phyloP scores from a whole-genome alignment of 129 eudicot species.

The Tagetes erecta region DNA sequence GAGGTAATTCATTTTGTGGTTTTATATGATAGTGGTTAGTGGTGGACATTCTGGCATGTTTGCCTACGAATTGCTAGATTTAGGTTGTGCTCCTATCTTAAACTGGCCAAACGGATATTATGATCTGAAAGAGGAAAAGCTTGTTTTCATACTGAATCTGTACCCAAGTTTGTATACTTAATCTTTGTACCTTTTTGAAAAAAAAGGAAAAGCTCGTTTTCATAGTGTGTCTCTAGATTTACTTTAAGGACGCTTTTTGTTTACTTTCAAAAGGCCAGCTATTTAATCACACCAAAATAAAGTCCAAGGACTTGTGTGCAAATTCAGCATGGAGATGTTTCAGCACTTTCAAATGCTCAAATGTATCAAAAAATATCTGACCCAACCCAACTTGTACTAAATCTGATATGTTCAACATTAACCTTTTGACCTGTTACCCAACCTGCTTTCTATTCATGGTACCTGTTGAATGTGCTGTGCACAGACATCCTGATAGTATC shows the following conservation, averaged over 20 bases:
- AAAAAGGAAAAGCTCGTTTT: neutral
- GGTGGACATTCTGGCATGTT: neutral
- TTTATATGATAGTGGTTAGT: neutral
- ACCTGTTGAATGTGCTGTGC: conserved; percentile 6
- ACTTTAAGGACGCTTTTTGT: neutral
- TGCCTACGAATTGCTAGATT: neutral
- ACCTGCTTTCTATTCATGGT: neutral
- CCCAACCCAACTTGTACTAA: neutral
- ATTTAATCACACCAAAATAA: neutral
- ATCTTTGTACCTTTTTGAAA: neutral
- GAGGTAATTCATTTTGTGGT: conserved; percentile 51
- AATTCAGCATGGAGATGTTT: neutral
- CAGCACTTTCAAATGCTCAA: neutral
- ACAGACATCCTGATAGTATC: conserved; percentile 1
- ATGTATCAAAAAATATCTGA: neutral
- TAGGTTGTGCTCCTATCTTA: neutral
- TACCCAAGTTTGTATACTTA: neutral
- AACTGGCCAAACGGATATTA: neutral
- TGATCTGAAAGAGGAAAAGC: neutral
- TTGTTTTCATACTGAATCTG: neutral
- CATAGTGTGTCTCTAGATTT: neutral
- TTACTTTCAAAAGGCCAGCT: neutral
- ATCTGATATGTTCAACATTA: neutral
- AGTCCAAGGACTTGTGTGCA: neutral
- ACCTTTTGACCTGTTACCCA: neutral